A percentile compares a stretch with the other conserved stretches of the same genome.
These are phyloP conservation scores for Fusarium neocosmosporiellum DNA, from an alignment of 2,329 filamentous ascomycete species.

Conservation along the genomic window DNA sequence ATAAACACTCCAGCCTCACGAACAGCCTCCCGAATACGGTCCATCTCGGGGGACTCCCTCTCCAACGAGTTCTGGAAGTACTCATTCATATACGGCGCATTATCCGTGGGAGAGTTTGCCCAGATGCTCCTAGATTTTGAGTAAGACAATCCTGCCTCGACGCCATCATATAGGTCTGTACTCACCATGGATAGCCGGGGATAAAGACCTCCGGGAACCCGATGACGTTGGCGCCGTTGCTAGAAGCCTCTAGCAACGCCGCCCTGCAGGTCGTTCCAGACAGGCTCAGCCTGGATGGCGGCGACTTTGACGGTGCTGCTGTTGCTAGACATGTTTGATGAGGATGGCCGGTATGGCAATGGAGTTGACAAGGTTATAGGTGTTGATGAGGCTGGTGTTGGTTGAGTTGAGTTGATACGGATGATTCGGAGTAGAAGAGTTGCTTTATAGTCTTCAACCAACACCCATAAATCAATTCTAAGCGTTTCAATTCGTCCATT, in stretches of 20 bases:
- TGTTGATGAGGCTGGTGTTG: neutral
- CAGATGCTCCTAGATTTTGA: conserved; percentile 42
- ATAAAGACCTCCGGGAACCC: conserved; percentile 60
- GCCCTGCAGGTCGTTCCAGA: conserved; percentile 42
- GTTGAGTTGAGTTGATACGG: neutral
- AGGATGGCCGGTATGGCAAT: neutral
- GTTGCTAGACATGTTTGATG: neutral
- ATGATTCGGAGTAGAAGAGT: neutral
- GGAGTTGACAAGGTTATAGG: neutral
- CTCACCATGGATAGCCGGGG: conserved; percentile 59
- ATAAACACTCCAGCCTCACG: conserved; percentile 57
- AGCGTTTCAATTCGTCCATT: neutral
- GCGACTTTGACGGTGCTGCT: conserved; percentile 33
- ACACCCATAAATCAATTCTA: neutral
- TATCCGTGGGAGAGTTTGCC: conserved; percentile 41
- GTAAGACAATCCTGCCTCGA: neutral
- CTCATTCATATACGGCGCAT: conserved; percentile 54
- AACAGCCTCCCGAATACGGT: conserved; percentile 55
- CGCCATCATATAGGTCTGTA: neutral
- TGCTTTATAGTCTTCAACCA: neutral
- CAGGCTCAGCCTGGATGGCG: conserved; percentile 42
- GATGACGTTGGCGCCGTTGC: conserved; percentile 47
- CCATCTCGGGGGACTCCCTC: conserved; percentile 55
- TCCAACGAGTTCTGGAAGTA: conserved; percentile 59
- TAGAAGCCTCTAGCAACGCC: conserved; percentile 50